Percentiles rank a stretch among this genome's conserved stretches.
phyloP scores from a whole-genome alignment of 2,329 filamentous ascomycete genomes.

The Dactylonectria macrodidyma region DNA sequence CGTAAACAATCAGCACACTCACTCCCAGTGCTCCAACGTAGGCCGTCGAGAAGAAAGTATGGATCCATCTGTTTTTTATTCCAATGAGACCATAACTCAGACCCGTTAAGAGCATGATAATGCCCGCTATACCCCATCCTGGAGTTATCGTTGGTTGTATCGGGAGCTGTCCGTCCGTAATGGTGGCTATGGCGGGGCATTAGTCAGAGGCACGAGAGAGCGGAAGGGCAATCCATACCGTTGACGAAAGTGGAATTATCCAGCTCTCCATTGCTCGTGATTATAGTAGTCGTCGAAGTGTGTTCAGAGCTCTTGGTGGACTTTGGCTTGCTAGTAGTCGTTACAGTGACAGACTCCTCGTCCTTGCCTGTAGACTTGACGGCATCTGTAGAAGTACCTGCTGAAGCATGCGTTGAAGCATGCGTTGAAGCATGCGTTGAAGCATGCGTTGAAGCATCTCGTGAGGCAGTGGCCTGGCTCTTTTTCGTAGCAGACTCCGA shows the following conservation, averaged over 20 bases:
- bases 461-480: slow-evolving; percentile 32
- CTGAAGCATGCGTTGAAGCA: not conserved
- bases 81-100: slow-evolving; percentile 80
- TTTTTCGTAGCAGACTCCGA: slow-evolving; percentile 30
- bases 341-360: slow-evolving; percentile 19
- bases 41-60: slow-evolving; percentile 85
- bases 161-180: slow-evolving; percentile 73
- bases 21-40: slow-evolving; percentile 82
- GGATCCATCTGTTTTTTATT: slow-evolving; percentile 84
- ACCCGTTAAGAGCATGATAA: slow-evolving; percentile 83
- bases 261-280: slow-evolving; percentile 36
- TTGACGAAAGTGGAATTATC: slow-evolving; percentile 53
- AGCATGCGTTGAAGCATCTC: slow-evolving; percentile 13
- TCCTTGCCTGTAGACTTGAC: slow-evolving; percentile 16
- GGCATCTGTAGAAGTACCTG: slow-evolving; percentile 30
- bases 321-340: slow-evolving; percentile 34
- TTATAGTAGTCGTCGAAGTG: slow-evolving; percentile 40
- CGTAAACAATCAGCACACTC: slow-evolving; percentile 87
- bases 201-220: slow-evolving; percentile 4
- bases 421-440: slow-evolving; percentile 1
- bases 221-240: slow-evolving; percentile 45
- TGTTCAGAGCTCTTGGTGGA: slow-evolving; percentile 29
- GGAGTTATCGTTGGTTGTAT: slow-evolving; percentile 83
- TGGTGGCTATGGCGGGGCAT: slow-evolving; percentile 55
- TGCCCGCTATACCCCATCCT: slow-evolving; percentile 83